phyloP scores from a whole-genome alignment of 352 stramenopile species.

The Pythium dissimile region DNA sequence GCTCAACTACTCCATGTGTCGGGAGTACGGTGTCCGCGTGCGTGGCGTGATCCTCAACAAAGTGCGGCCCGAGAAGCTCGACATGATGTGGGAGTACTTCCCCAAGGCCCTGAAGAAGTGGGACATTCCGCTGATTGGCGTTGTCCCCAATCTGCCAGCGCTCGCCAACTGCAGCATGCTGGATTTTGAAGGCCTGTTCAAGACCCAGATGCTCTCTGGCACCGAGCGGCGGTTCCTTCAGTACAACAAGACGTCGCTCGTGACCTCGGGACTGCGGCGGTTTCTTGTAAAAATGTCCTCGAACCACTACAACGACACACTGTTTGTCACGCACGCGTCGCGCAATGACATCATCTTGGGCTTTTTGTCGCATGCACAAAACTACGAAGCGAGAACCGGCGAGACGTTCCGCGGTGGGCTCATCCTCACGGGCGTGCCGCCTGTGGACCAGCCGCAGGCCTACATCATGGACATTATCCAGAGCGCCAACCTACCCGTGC shows the following conservation, averaged over 20 bases:
- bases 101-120: constrained; percentile 78
- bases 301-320: constrained; percentile 67
- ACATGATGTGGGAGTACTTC: constrained; percentile 88
- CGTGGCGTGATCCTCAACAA: constrained; percentile 97
- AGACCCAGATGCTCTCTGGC: constrained; percentile 56
- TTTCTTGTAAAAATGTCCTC: constrained; percentile 84
- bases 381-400: constrained; percentile 67
- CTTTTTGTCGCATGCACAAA: constrained; percentile 77
- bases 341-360: constrained; percentile 90
- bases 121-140: constrained; percentile 76
- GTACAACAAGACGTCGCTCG: constrained; percentile 73
- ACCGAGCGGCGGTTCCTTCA: constrained; percentile 63
- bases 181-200: constrained; percentile 89
- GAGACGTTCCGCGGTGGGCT: constrained; percentile 76
- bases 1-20: constrained; percentile 92
- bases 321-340: constrained; percentile 89
- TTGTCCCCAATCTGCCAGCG: constrained; percentile 76
- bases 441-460: constrained; percentile 65
- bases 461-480: constrained; percentile 80
- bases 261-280: constrained; percentile 80
- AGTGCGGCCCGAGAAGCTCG: constrained; percentile 75
- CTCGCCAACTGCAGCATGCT: constrained; percentile 83
- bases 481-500: constrained; percentile 50
- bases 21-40: constrained; percentile 91
- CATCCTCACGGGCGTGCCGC: constrained; percentile 84